phyloP scores from a whole-genome alignment of 495 filamentous ascomycete species.

The Cenococcum geophilum region DNA sequence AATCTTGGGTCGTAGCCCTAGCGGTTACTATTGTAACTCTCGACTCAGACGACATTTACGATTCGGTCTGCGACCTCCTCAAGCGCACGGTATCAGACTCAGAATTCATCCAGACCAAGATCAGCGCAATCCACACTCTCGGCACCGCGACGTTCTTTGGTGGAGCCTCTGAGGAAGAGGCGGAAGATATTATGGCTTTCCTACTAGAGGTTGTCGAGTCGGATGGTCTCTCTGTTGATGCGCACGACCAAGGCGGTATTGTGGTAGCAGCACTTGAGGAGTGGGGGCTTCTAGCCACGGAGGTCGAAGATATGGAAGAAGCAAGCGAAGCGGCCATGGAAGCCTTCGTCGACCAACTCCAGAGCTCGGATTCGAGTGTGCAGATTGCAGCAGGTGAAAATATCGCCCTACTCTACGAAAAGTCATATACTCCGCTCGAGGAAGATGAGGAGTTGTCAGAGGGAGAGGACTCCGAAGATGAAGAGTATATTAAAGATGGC shows the following conservation, averaged over 20 bases:
- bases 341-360: constrained; percentile 82
- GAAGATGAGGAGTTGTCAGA: constrained; percentile 50
- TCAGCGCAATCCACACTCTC: constrained; percentile 69
- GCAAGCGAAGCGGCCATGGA: constrained; percentile 72
- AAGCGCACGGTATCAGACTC: constrained; percentile 68
- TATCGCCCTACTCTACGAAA: constrained; percentile 86
- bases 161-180: constrained; percentile 64
- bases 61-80: constrained; percentile 55
- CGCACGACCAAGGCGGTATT: constrained; percentile 65
- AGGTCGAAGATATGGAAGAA: constrained; percentile 71
- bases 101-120: constrained; percentile 57
- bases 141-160: constrained; percentile 68
- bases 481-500: constrained; percentile 28
- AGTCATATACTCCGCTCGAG: constrained; percentile 61
- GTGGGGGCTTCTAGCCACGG: constrained; percentile 83
- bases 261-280: constrained; percentile 79
- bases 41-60: constrained; percentile 64
- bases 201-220: constrained; percentile 80
- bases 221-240: constrained; percentile 70
- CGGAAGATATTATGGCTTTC: constrained; percentile 72
- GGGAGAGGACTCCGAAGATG: constrained; percentile 46
- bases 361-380: constrained; percentile 66
- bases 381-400: constrained; percentile 85
- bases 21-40: constrained; percentile 69
- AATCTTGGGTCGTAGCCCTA: constrained; percentile 47